These are phyloP conservation scores for Litsea cubeba DNA, from an alignment of 164 flowering plant genomes.

Conservation along the genomic window DNA sequence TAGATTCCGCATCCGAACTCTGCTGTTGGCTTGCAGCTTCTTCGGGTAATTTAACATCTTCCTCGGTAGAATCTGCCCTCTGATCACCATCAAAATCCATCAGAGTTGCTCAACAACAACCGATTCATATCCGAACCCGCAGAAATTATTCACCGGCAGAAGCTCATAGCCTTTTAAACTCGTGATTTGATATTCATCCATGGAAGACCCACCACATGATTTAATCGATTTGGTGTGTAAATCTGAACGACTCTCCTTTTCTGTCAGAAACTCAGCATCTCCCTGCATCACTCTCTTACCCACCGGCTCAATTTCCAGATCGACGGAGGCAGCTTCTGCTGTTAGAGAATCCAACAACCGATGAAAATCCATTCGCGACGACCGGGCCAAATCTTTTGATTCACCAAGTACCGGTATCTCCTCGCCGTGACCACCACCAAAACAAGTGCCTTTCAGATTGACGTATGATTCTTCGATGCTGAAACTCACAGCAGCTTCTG, in stretches of 20 bases:
- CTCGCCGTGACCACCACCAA: slow-evolving; percentile 9
- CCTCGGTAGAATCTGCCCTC: not conserved
- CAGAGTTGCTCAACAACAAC: not conserved
- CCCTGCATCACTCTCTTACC: not conserved
- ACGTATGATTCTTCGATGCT: slow-evolving; percentile 22
- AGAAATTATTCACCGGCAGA: slow-evolving; percentile 21
- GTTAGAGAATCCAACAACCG: not conserved
- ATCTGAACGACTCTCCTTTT: not conserved
- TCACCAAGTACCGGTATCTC: slow-evolving; percentile 5
- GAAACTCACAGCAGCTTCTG: slow-evolving; percentile 21
- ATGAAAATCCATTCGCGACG: not conserved
- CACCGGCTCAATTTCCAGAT: slow-evolving; percentile 3
- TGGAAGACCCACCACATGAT: not conserved
- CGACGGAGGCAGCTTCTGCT: not conserved
- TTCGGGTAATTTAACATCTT: not conserved
- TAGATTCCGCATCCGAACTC: not conserved
- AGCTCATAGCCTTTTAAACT: not conserved
- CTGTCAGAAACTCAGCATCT: slow-evolving; percentile 1
- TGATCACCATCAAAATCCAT: not conserved
- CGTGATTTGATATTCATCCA: slow-evolving; percentile 1
- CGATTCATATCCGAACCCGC: slow-evolving; percentile 11
- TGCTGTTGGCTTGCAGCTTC: not conserved
- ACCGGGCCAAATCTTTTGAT: not conserved
- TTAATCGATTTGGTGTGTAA: not conserved
- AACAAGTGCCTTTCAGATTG: slow-evolving; percentile 6